These are phyloP conservation scores for Sporisorium iseilematis-ciliati DNA, from an alignment of 1,284 basidiomycete genomes.

Conservation along the genomic window DNA sequence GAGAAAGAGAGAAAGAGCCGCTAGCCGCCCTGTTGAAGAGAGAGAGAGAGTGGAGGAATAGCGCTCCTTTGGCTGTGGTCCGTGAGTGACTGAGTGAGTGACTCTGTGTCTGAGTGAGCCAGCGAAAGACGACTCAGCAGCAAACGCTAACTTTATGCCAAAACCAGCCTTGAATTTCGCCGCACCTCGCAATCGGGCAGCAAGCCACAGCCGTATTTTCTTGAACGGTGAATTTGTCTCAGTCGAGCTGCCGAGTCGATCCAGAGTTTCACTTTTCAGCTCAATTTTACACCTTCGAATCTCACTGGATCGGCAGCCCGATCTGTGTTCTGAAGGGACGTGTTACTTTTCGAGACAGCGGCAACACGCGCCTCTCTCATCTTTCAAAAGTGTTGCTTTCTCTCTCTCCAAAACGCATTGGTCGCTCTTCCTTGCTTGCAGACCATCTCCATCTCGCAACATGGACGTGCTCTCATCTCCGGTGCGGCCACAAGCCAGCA, in stretches of 20 bases:
- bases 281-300: not conserved
- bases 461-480: constrained; percentile 28
- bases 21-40: not conserved
- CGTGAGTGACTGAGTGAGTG: not conserved
- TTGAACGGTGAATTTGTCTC: too few species aligned
- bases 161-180: not conserved
- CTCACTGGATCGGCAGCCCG: not conserved
- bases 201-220: not conserved
- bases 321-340: not conserved
- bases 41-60: constrained; percentile 1
- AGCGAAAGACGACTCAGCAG: constrained; percentile 10
- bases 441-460: not conserved
- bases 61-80: not conserved
- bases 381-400: constrained; percentile 15
- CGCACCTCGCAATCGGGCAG: not conserved
- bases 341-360: constrained; percentile 14
- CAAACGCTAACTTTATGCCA: too few species aligned
- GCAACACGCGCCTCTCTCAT: constrained; percentile 10
- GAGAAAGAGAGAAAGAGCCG: constrained; percentile 3
- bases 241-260: too few species aligned
- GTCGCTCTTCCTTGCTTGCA: not conserved
- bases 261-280: not conserved
- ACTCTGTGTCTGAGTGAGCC: not conserved
- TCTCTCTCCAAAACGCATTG: not conserved
- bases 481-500: constrained; percentile 11